Percentiles rank a stretch among this genome's conserved stretches.
These are phyloP conservation scores for Suillus paluster DNA, from an alignment of 768 basidiomycete species.

Conservation along the genomic window DNA sequence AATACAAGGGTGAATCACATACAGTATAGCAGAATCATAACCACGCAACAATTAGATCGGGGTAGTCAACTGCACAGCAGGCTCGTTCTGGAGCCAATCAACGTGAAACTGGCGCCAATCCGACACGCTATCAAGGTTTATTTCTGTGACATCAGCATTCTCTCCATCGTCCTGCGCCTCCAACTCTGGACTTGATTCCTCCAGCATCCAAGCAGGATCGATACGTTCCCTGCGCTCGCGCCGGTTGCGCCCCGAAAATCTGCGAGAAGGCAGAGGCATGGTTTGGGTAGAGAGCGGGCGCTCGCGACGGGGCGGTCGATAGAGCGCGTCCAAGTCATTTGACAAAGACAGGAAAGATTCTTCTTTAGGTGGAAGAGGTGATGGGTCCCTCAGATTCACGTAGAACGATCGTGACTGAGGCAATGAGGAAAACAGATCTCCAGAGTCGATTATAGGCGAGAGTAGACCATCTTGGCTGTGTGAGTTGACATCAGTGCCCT, in stretches of 20 bases:
- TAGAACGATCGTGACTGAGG: conserved; percentile 50
- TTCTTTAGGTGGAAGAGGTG: conserved; percentile 30
- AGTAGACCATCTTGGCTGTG: conserved; percentile 16
- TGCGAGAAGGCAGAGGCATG: conserved; percentile 35
- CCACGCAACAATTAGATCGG: not conserved
- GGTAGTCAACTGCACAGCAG: conserved; percentile 9
- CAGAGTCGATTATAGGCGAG: conserved; percentile 11
- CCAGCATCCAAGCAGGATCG: conserved; percentile 44
- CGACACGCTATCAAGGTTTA: conserved; percentile 13
- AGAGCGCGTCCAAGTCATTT: conserved; percentile 32
- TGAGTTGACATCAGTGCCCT: not conserved
- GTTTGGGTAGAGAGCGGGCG: conserved; percentile 39
- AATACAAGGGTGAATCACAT: not conserved
- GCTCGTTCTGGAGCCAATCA: conserved; percentile 38
- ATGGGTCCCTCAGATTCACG: conserved; percentile 42
- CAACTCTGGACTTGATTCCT: conserved; percentile 39
- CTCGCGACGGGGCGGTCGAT: conserved; percentile 28
- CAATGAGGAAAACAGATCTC: conserved; percentile 47
- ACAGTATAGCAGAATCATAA: not conserved
- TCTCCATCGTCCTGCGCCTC: conserved; percentile 31
- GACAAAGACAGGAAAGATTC: conserved; percentile 49
- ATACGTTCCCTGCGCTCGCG: conserved; percentile 33
- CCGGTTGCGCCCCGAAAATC: conserved; percentile 37
- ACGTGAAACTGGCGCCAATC: conserved; percentile 66
- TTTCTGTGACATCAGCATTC: conserved; percentile 36